Evolutionary conservation across 179 eudicot species (phyloP).

Genomic region (Amaranthus tricolor): DNA sequence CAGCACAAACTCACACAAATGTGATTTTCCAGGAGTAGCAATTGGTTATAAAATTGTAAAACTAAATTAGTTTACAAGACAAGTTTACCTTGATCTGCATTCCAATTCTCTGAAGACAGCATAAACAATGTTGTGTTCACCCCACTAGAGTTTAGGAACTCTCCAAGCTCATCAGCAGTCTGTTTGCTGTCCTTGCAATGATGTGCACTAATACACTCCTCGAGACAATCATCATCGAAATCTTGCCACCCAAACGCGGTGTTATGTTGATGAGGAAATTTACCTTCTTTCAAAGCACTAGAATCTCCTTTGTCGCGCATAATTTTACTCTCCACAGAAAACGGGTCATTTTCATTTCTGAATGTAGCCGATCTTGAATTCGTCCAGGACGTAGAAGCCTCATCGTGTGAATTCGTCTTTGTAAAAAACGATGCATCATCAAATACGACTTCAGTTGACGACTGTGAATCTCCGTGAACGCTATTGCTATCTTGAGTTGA

Average conservation of each 20-base stretch:
- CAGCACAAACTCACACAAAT: no score
- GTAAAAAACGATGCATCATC: neutral
- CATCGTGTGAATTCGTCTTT: conserved; percentile 20
- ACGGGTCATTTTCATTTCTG: neutral
- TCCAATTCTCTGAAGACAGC: conserved; percentile 24
- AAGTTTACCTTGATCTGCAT: conserved; percentile 24
- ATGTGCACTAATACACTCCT: conserved; percentile 17
- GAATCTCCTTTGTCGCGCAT: neutral
- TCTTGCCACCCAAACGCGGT: conserved; percentile 20
- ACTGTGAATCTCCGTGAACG: conserved; percentile 20
- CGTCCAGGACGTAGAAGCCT: conserved; percentile 29
- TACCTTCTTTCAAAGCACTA: conserved; percentile 14
- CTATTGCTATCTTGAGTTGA: conserved; percentile 32
- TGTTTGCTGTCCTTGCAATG: conserved; percentile 10
- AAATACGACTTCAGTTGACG: conserved; percentile 13
- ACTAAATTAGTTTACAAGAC: neutral
- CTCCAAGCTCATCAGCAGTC: conserved; percentile 25
- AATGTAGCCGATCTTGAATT: conserved; percentile 17
- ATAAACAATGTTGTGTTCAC: conserved; percentile 17
- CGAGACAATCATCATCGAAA: conserved; percentile 27
- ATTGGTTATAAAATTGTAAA: neutral
- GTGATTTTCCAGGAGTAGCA: neutral
- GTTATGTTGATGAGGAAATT: neutral
- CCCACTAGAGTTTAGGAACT: conserved; percentile 32
- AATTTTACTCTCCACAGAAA: conserved; percentile 6